Conservation (phyloP, 768 basidiomycete species). For the Candolleomyces efflorescens region DNA sequence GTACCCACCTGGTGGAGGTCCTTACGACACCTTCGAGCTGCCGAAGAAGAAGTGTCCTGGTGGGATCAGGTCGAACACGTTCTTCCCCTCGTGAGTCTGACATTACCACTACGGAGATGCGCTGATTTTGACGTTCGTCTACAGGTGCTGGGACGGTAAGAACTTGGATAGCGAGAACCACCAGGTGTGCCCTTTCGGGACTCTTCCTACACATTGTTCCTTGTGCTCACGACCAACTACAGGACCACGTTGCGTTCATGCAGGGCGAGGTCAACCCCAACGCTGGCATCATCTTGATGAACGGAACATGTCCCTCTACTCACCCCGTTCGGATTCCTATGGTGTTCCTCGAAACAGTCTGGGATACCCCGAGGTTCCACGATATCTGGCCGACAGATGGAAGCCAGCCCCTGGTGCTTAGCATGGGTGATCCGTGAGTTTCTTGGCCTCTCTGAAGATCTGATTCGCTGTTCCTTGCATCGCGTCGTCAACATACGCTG, state of each 20-base stretch:
- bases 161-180: background rate
- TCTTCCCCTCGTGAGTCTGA: constrained; percentile 1
- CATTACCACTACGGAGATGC: background rate
- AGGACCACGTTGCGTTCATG: constrained; percentile 1
- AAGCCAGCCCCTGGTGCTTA: background rate
- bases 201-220: no score
- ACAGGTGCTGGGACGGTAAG: constrained; percentile 2
- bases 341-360: constrained; percentile 3
- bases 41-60: constrained; percentile 4
- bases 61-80: background rate
- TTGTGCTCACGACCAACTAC: background rate
- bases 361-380: constrained; percentile 2
- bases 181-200: background rate
- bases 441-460: background rate
- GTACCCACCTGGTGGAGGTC: constrained; percentile 1
- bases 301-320: background rate
- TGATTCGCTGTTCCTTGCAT: background rate
- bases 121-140: background rate
- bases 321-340: constrained; percentile 1
- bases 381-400: constrained; percentile 2
- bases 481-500: background rate
- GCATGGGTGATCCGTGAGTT: constrained; percentile 4
- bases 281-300: background rate
- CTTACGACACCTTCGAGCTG: constrained; percentile 1
- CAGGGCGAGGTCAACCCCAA: background rate